Base-by-base conservation (phyloP, 2,329 filamentous ascomycete genomes). In the Magnaporthiopsis incrustans region DNA sequence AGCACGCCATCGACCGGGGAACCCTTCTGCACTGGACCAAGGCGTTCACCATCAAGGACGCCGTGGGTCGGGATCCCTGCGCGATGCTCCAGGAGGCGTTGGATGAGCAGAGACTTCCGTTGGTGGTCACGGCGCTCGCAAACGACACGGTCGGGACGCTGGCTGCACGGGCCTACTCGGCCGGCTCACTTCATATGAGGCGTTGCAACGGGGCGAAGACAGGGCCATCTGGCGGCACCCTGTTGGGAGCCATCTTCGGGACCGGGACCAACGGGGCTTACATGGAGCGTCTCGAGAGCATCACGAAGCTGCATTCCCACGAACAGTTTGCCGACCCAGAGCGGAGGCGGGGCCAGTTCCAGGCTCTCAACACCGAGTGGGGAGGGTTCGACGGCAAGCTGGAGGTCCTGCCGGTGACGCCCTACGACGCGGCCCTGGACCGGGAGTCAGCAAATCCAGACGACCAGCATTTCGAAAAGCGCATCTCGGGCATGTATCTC, bases 381-480 rank as follows among this genome's bases (percentile, higher is more conserved):
- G 95, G 95, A 67, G 96, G 91, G 65, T 97, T 98, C 71, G 95
- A 99, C 77, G 98, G 97, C 77, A 85, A 89, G 68, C 85, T 97
- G 68, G 90, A 88, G 69, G 90, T 96, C 32, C 82, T 98, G 56
- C 94, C 94, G 58, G 88, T 86, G 69, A 98, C 93, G 0, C 80
- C 85, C 0, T 97, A 92, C 78, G 95, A 99, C 73, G 78, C 80
- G 62, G 82, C 86, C 64, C 81, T 99, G 32, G 94, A 99, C 75
- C 79, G 80, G 62, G 85, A 88, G 66, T 94, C 89, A 68, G 86
- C 91, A 69, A 97, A 99, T 76, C 92, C 92, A 0, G 94, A 95
- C 25, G 86, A 95, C 67, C 95, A 99, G 74, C 97, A 97, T 90
- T 97, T 98, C 72, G 95, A 99, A 79, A 99, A 99, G 83, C 89